Evolutionary conservation across 2,329 filamentous ascomycete species (phyloP).

Genomic region (Colletotrichum sansevieriae): DNA sequence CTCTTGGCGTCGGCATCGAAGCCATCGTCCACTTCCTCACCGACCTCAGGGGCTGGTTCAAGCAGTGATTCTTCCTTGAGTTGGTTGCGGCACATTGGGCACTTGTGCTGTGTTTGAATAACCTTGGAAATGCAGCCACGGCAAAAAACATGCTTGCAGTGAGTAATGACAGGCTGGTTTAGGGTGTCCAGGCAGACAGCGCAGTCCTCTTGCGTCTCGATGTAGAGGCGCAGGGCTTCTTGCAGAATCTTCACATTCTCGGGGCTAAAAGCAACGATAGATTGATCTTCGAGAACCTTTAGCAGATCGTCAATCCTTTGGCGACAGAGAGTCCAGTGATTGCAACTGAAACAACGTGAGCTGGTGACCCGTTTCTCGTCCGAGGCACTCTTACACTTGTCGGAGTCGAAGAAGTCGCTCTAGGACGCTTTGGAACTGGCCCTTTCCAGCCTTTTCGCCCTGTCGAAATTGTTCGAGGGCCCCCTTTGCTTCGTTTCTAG

Average conservation of each 20-base stretch:
- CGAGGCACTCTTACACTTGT: conserved; percentile 68
- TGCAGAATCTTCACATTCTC: conserved; percentile 81
- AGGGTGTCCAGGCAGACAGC: conserved; percentile 83
- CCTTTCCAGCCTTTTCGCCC: conserved; percentile 56
- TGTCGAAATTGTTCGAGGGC: conserved; percentile 72
- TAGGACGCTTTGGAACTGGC: conserved; percentile 80
- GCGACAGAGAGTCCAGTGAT: conserved; percentile 88
- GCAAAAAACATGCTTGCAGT: conserved; percentile 87
- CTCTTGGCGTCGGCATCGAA: conserved; percentile 76
- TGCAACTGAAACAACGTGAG: conserved; percentile 67
- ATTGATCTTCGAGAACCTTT: conserved; percentile 74
- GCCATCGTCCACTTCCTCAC: conserved; percentile 60
- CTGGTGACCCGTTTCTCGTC: conserved; percentile 1
- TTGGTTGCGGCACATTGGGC: conserved; percentile 84
- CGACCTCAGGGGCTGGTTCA: conserved; percentile 71
- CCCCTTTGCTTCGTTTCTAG: conserved; percentile 79
- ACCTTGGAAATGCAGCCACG: conserved; percentile 79
- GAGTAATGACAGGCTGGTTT: conserved; percentile 82
- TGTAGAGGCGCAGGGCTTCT: conserved; percentile 79
- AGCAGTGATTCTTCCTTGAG: conserved; percentile 72
- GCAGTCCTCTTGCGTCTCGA: conserved; percentile 87
- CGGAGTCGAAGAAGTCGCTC: conserved; percentile 86
- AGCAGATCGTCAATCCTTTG: conserved; percentile 81
- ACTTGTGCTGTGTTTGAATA: conserved; percentile 82
- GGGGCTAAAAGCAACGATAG: conserved; percentile 76